Conservation (phyloP, 2,329 filamentous ascomycete genomes). For the Aspergillus glaucus region DNA sequence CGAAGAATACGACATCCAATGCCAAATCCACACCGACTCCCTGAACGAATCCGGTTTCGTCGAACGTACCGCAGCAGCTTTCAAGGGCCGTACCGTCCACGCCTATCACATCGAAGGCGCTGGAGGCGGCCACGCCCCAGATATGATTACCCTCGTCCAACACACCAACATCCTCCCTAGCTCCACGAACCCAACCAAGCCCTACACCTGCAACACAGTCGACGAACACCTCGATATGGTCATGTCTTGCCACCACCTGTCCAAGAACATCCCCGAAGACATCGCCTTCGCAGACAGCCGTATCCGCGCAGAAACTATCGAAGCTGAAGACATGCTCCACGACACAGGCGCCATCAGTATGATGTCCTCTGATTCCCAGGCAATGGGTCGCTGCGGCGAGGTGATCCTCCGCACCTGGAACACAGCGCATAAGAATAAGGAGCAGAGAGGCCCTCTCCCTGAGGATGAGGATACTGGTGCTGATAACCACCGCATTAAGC, state of each 20-base stretch:
- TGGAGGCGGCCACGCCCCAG: constrained; percentile 82
- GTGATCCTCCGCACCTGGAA: constrained; percentile 87
- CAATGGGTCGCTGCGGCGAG: constrained; percentile 89
- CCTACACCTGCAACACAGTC: constrained; percentile 78
- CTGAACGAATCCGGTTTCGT: constrained; percentile 91
- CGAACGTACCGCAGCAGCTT: constrained; percentile 71
- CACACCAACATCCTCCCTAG: constrained; percentile 76
- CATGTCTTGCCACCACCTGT: constrained; percentile 91
- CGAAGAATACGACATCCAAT: constrained; percentile 82
- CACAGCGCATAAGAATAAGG: constrained; percentile 88
- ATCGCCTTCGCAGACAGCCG: constrained; percentile 86
- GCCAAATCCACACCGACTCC: constrained; percentile 85
- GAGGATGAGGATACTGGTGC: constrained; percentile 73
- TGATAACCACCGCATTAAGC: constrained; percentile 81
- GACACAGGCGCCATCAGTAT: constrained; percentile 88
- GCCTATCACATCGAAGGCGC: constrained; percentile 93
- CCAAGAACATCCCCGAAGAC: constrained; percentile 82
- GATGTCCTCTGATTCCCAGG: constrained; percentile 88
- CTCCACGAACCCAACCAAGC: constrained; percentile 80
- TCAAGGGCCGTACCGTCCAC: constrained; percentile 78
- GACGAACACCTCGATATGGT: constrained; percentile 94
- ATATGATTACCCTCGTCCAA: constrained; percentile 86
- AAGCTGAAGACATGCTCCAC: constrained; percentile 86
- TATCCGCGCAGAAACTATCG: constrained; percentile 87
- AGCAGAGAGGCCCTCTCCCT: constrained; percentile 64